Conservation (phyloP, 192 early-diverging fungal species). For the Coemansia sp. region DNA sequence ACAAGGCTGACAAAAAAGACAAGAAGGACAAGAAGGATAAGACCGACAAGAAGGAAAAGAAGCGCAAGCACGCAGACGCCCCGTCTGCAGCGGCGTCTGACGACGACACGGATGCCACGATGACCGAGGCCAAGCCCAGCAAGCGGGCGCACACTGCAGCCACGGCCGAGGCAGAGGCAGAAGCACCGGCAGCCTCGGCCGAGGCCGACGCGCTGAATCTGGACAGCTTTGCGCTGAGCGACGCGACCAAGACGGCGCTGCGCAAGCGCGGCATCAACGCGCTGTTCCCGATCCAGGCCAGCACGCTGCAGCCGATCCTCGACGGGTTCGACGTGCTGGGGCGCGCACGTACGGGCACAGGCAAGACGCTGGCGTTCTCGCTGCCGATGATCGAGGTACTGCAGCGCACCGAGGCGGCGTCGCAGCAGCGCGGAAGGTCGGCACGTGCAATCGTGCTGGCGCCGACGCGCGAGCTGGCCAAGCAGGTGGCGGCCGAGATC, state of each 20-base stretch:
- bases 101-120: slow-evolving; percentile 30
- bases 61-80: slow-evolving; percentile 32
- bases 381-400: slow-evolving; percentile 83
- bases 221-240: slow-evolving; percentile 61
- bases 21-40: slow-evolving; percentile 51
- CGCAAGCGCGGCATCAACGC: slow-evolving; percentile 69
- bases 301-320: slow-evolving; percentile 67
- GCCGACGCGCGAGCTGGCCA: slow-evolving; percentile 89
- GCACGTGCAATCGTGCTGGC: slow-evolving; percentile 76
- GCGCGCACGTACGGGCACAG: slow-evolving; percentile 94
- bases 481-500: slow-evolving; percentile 80
- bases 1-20: slow-evolving; percentile 49
- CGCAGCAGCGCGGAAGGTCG: slow-evolving; percentile 41
- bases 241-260: slow-evolving; percentile 68
- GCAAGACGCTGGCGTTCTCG: slow-evolving; percentile 95
- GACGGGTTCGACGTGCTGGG: slow-evolving; percentile 83
- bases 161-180: slow-evolving; percentile 34
- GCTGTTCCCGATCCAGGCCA: slow-evolving; percentile 95
- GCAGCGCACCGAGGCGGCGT: slow-evolving; percentile 30
- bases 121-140: slow-evolving; percentile 37
- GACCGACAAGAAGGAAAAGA: slow-evolving; percentile 33
- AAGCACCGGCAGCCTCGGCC: slow-evolving; percentile 15
- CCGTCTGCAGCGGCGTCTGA: slow-evolving; percentile 13
- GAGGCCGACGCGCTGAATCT: slow-evolving; percentile 56
- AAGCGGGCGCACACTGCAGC: slow-evolving; percentile 53